phyloP scores from a whole-genome alignment of 2,329 filamentous ascomycete genomes.

The Calycina marina region DNA sequence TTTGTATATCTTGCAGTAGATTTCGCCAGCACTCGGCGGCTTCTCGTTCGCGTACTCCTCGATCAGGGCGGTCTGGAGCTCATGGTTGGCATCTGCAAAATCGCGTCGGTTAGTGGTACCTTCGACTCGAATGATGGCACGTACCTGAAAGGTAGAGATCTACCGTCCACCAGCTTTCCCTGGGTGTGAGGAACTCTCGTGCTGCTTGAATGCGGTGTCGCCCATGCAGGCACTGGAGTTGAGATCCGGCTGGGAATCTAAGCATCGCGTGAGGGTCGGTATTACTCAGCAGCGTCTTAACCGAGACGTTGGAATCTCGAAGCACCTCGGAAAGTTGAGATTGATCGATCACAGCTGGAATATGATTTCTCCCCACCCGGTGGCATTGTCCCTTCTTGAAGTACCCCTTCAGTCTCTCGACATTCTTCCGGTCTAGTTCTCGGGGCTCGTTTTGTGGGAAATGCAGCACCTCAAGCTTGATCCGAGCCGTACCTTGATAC shows the following conservation, averaged over 20 bases:
- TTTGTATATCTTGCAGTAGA: conserved; percentile 1
- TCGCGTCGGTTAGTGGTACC: not conserved
- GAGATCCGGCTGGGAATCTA: not conserved
- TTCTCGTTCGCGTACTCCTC: conserved; percentile 1
- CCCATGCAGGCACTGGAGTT: conserved; percentile 4
- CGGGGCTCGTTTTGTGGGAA: conserved; percentile 4
- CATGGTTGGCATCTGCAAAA: conserved; percentile 2
- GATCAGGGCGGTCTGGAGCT: not conserved
- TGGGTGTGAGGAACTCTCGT: conserved; percentile 7
- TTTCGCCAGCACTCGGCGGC: not conserved
- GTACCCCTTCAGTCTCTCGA: conserved; percentile 5
- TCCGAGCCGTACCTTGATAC: conserved; percentile 4
- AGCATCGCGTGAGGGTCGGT: conserved; percentile 2
- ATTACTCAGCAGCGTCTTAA: conserved; percentile 5
- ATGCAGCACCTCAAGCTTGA: conserved; percentile 6
- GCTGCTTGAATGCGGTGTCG: conserved; percentile 8
- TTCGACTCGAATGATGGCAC: not conserved
- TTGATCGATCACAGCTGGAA: conserved; percentile 19
- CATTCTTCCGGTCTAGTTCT: conserved; percentile 4
- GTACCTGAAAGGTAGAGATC: conserved; percentile 5
- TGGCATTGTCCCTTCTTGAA: conserved; percentile 6
- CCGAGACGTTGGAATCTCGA: conserved; percentile 1
- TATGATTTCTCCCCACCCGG: conserved; percentile 18
- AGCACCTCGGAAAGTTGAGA: conserved; percentile 14
- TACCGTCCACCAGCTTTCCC: conserved; percentile 7